Conservation (phyloP, 768 basidiomycete genomes). For the Pleurotus tuoliensis region DNA sequence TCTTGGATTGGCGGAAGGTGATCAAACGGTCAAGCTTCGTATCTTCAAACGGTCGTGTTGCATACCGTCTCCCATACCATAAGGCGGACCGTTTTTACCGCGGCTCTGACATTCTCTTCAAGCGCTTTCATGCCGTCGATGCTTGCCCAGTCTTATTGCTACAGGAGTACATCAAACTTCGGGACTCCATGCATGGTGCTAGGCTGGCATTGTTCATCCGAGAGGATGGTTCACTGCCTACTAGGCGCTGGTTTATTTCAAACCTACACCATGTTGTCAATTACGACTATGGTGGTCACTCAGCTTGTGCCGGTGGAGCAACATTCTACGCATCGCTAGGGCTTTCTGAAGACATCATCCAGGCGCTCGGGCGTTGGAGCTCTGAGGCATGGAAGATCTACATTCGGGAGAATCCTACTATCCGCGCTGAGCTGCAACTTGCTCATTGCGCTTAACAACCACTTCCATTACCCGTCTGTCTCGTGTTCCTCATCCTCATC, state of each 20-base stretch:
- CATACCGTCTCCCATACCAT: constrained; percentile 26
- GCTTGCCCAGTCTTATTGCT: background rate
- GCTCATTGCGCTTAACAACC: background rate
- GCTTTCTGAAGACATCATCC: constrained; percentile 25
- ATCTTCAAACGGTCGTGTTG: background rate
- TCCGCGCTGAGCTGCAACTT: background rate
- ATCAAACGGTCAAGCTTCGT: constrained; percentile 14
- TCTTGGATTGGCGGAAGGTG: constrained; percentile 22
- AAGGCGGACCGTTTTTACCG: constrained; percentile 24
- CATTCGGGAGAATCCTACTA: constrained; percentile 22
- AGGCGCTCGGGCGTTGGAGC: constrained; percentile 33
- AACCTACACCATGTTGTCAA: background rate
- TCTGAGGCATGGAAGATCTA: constrained; percentile 27
- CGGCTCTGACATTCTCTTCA: constrained; percentile 19
- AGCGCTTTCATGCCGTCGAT: constrained; percentile 6
- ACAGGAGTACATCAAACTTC: background rate
- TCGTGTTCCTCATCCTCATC: too few species aligned
- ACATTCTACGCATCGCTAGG: constrained; percentile 28
- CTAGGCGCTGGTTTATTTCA: background rate
- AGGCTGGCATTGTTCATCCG: background rate
- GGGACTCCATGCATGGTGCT: background rate
- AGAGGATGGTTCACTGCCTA: background rate
- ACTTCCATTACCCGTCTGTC: too few species aligned
- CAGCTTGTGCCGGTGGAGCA: constrained; percentile 34
- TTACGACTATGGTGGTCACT: constrained; percentile 26